These are phyloP conservation scores for Iris pallida DNA, from an alignment of 116 monocot genomes.

Conservation along the genomic window DNA sequence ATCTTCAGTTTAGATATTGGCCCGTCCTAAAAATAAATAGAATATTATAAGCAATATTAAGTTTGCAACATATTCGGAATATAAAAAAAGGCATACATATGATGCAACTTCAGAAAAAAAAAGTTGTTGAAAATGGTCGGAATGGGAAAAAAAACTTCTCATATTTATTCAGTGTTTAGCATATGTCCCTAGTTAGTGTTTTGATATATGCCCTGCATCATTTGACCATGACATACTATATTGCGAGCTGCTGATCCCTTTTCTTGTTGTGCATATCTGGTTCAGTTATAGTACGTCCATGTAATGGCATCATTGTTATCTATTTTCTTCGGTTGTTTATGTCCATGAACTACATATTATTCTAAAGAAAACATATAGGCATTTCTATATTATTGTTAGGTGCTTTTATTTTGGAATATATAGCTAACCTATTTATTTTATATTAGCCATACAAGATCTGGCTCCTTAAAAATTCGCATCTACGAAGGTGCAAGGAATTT, in stretches of 20 bases:
- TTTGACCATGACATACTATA: not conserved
- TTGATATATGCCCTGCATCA: not conserved
- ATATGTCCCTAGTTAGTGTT: no score
- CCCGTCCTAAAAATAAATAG: no score
- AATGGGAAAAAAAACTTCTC: no score
- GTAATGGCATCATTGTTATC: not conserved
- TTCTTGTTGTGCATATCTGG: not conserved
- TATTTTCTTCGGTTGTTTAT: not conserved
- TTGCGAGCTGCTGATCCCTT: not conserved
- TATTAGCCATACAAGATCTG: constrained; percentile 73
- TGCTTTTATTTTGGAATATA: constrained; percentile 7
- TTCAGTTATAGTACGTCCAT: not conserved
- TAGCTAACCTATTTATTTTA: constrained; percentile 20
- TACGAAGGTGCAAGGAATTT: constrained; percentile 90
- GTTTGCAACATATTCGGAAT: no score
- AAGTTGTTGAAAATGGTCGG: no score
- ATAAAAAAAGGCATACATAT: no score
- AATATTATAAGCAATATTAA: no score
- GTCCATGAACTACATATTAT: not conserved
- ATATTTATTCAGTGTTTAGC: no score
- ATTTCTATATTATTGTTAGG: constrained; percentile 4
- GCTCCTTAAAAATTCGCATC: constrained; percentile 74
- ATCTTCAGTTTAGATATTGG: no score
- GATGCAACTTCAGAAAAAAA: no score
- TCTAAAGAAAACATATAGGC: not conserved